phyloP scores from a whole-genome alignment of 2,329 filamentous ascomycete genomes.

The Diplodia intermedia region DNA sequence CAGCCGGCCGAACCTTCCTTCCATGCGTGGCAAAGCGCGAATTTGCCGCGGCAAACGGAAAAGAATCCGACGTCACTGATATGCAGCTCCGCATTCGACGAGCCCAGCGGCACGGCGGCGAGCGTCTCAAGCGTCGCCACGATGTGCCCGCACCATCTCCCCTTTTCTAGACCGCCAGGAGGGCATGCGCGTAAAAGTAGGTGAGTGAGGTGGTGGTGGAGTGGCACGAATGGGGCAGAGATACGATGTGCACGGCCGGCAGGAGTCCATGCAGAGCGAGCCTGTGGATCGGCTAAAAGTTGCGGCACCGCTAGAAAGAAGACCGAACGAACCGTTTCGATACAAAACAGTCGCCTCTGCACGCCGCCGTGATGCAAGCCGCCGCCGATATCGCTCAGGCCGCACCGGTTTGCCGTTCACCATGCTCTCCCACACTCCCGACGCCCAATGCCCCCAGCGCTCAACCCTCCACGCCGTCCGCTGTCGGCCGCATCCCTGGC shows the following conservation, averaged over 20 bases:
- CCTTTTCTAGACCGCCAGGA: slow-evolving; percentile 24
- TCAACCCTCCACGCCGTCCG: neutral
- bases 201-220: neutral
- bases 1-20: neutral
- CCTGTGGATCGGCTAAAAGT: neutral
- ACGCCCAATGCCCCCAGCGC: neutral
- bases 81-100: neutral
- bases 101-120: too few relatives aligned
- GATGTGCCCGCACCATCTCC: neutral
- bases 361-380: neutral
- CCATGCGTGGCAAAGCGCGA: neutral
- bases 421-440: neutral
- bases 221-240: slow-evolving; percentile 1
- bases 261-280: neutral
- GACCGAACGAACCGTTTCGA: neutral
- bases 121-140: neutral
- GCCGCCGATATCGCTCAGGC: slow-evolving; percentile 13
- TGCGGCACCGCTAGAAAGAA: neutral
- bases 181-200: slow-evolving; percentile 7
- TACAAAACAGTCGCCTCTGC: neutral
- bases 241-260: slow-evolving; percentile 8
- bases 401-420: neutral
- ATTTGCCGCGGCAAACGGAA: neutral
- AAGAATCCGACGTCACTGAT: slow-evolving; percentile 13
- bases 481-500: slow-evolving; percentile 1